These are phyloP conservation scores for Harrya chromipes DNA, from an alignment of 768 basidiomycete species.

Conservation along the genomic window DNA sequence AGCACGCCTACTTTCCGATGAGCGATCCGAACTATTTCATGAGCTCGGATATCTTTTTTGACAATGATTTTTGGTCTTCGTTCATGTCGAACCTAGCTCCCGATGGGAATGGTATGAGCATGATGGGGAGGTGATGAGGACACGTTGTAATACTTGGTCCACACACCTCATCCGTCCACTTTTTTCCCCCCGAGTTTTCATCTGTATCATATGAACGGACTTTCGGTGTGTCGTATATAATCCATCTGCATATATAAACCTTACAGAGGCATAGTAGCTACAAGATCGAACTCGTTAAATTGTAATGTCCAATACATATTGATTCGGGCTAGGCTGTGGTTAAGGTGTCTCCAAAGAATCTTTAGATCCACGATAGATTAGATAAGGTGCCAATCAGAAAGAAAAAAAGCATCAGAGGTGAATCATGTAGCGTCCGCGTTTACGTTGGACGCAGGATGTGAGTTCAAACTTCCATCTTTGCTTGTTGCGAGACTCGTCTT, in stretches of 20 bases:
- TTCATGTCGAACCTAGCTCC: conserved; percentile 36
- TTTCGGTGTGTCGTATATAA: conserved; percentile 1
- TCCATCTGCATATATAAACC: conserved; percentile 6
- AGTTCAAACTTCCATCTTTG: conserved; percentile 33
- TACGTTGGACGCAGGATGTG: not conserved
- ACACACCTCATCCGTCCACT: not conserved
- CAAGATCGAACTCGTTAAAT: not conserved
- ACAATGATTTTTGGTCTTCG: conserved; percentile 42
- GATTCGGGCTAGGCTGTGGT: not conserved
- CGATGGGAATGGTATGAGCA: conserved; percentile 16
- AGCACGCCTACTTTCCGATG: conserved; percentile 20
- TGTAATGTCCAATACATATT: conserved; percentile 5
- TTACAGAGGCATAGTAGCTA: conserved; percentile 3
- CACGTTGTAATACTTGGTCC: not conserved
- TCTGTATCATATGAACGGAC: not conserved
- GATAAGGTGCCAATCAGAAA: no score
- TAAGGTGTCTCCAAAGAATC: not conserved
- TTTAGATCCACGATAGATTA: no score
- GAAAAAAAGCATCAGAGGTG: no score
- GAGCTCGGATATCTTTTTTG: conserved; percentile 39
- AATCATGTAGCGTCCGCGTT: not conserved
- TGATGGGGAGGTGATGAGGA: conserved; percentile 9
- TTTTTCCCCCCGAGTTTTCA: not conserved
- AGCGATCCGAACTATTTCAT: conserved; percentile 32
- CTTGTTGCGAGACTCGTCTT: conserved; percentile 29